phyloP scores from a whole-genome alignment of 2,329 filamentous ascomycete species.

The Aspergillus melleus region DNA sequence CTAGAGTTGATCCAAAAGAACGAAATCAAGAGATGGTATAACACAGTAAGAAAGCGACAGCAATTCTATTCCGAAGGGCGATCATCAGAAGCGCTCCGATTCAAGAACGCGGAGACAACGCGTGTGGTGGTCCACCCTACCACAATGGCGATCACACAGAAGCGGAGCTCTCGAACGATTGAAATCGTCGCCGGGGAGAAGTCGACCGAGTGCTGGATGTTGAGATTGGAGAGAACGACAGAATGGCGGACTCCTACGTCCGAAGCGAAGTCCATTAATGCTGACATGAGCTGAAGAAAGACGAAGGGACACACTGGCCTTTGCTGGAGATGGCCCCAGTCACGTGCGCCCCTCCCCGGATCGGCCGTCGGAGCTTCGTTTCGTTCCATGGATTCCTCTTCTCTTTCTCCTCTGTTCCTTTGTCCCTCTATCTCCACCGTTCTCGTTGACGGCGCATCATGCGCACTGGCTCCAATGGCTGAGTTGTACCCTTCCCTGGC shows the following conservation, averaged over 20 bases:
- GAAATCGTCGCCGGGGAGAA: conserved; percentile 51
- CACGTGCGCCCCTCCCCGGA: conserved; percentile 21
- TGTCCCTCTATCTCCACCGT: neutral
- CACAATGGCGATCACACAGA: conserved; percentile 51
- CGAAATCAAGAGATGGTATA: neutral
- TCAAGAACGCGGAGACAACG: conserved; percentile 35
- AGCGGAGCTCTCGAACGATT: conserved; percentile 53
- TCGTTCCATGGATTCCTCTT: conserved; percentile 7
- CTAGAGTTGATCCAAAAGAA: neutral
- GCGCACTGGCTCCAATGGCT: conserved; percentile 58
- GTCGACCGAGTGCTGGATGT: conserved; percentile 54
- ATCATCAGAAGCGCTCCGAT: conserved; percentile 22
- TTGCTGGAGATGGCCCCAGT: conserved; percentile 4
- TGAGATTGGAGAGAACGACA: conserved; percentile 42
- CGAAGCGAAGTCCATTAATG: conserved; percentile 39
- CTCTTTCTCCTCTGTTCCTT: neutral
- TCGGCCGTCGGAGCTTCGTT: conserved; percentile 1
- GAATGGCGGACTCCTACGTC: conserved; percentile 49
- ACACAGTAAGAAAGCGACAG: conserved; percentile 16
- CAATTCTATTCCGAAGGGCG: conserved; percentile 14
- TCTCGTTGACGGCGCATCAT: conserved; percentile 21
- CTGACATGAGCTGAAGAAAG: conserved; percentile 1
- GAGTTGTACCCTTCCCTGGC: conserved; percentile 82
- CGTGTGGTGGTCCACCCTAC: conserved; percentile 47
- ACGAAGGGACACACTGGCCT: conserved; percentile 22